Conservation (phyloP, 805 yeast species). For the Barnettozyma sucrosica region DNA sequence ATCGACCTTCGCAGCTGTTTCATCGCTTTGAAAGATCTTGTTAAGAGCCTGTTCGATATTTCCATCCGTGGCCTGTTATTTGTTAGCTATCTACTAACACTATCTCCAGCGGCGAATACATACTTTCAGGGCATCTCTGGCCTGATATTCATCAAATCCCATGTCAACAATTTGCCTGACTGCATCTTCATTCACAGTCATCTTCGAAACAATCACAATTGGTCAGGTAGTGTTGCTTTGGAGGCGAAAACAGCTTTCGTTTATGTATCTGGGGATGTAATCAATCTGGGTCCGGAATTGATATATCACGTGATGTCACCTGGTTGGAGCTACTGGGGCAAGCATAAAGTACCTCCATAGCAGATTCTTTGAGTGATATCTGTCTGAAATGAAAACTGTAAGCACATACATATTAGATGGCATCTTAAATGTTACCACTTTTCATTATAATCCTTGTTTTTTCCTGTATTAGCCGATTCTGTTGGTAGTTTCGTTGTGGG, state of each 20-base stretch:
- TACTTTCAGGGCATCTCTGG: conserved; percentile 33
- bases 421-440: no score
- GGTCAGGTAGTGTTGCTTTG: neutral
- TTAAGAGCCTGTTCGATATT: neutral
- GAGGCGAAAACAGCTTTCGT: neutral
- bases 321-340: no score
- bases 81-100: neutral
- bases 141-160: conserved; percentile 36
- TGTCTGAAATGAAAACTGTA: no score
- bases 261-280: neutral
- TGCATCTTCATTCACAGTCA: conserved; percentile 7
- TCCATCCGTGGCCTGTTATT: neutral
- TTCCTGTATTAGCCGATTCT: no score
- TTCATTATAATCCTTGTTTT: no score
- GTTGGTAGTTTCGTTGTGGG: no score
- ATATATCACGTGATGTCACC: neutral
- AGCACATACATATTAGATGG: no score
- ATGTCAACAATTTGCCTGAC: conserved; percentile 25
- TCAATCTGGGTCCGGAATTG: neutral
- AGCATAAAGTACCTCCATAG: no score
- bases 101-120: neutral
- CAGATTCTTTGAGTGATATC: no score
- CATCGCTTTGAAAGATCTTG: neutral
- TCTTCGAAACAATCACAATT: neutral
- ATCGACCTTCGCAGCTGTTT: neutral